Percentiles rank a stretch among this genome's conserved stretches.
Evolutionary conservation across 1,284 basidiomycete species (phyloP).

Genomic region (Golubevia sp.): DNA sequence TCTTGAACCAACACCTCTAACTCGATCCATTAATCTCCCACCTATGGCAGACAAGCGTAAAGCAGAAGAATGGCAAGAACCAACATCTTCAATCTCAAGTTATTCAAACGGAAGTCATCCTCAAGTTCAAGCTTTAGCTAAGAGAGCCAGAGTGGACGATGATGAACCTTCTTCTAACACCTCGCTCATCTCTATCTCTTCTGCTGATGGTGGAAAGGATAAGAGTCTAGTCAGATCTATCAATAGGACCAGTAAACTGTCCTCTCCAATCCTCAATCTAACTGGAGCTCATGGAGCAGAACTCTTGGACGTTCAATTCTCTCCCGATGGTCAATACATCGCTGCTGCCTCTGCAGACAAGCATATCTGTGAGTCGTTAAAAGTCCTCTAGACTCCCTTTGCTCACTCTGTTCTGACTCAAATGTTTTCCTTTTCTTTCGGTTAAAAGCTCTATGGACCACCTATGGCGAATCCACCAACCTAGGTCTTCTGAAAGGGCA

Average conservation of each 20-base stretch:
- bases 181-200: conserved; percentile 35
- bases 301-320: conserved; percentile 49
- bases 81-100: conserved; percentile 18
- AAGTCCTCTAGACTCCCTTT: too few relatives aligned
- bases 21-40: background rate
- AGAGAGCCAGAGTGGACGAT: conserved; percentile 19
- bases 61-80: conserved; percentile 11
- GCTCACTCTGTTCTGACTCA: too few relatives aligned
- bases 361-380: conserved; percentile 29
- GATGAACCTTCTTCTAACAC: conserved; percentile 1
- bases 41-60: conserved; percentile 54
- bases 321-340: conserved; percentile 41
- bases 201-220: conserved; percentile 31
- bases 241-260: conserved; percentile 41
- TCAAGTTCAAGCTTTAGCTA: conserved; percentile 43
- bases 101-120: conserved; percentile 25
- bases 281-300: conserved; percentile 47
- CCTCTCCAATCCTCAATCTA: conserved; percentile 42
- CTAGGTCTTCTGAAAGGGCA: conserved; percentile 51
- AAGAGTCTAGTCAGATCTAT: conserved; percentile 37
- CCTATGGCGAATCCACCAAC: conserved; percentile 49
- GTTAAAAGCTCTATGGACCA: conserved; percentile 47
- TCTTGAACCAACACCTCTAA: conserved; percentile 1
- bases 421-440: conserved; percentile 2
- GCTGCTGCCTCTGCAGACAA: conserved; percentile 48